Conservation (phyloP, 1,284 basidiomycete genomes). For the Erythrobasidium hasegawianum region DNA sequence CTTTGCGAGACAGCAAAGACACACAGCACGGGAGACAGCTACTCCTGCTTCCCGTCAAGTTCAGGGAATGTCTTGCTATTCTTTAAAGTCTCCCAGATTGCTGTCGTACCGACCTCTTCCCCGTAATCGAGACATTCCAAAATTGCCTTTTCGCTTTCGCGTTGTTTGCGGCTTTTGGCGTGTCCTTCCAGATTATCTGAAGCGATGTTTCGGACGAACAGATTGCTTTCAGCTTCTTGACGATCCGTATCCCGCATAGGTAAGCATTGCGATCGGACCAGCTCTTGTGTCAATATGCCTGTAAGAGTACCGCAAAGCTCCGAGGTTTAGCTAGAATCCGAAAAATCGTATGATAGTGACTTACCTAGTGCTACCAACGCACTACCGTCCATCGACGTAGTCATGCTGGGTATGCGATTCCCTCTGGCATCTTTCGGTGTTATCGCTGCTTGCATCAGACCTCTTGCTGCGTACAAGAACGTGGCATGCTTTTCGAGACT, state of each 20-base stretch:
- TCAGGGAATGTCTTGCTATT: too few species aligned
- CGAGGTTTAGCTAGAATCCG: background rate
- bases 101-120: too few species aligned
- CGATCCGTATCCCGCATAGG: background rate
- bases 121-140: too few species aligned
- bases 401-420: slow-evolving; percentile 20
- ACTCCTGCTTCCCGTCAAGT: too few species aligned
- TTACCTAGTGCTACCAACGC: slow-evolving; percentile 40
- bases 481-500: slow-evolving; percentile 14
- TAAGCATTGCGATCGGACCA: slow-evolving; percentile 16
- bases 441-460: slow-evolving; percentile 20
- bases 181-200: background rate
- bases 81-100: too few species aligned
- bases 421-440: slow-evolving; percentile 17
- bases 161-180: too few species aligned
- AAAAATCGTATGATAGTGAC: background rate
- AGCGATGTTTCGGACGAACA: background rate
- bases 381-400: slow-evolving; percentile 35
- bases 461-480: slow-evolving; percentile 10
- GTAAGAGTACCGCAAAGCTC: background rate
- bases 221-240: background rate
- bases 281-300: slow-evolving; percentile 40
- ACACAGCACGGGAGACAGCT: too few species aligned
- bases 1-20: too few species aligned
- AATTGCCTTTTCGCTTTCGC: too few species aligned